A percentile compares a stretch with the other conserved stretches of the same genome.
Evolutionary conservation across 441 rosid genomes (phyloP).

Genomic region (Eruca vesicaria): DNA sequence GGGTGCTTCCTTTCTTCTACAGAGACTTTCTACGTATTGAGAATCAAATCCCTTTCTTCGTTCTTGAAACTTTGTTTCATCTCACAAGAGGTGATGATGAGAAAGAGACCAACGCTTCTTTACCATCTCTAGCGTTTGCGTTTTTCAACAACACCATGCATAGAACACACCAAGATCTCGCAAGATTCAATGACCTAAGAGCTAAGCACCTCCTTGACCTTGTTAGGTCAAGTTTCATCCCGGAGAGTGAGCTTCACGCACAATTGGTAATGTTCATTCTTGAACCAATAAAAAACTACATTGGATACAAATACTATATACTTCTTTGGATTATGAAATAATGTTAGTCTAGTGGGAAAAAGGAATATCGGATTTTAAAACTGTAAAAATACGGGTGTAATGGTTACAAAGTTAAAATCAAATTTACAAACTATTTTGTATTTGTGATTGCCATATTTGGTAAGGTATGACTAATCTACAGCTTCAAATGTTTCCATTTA

Average conservation of each 20-base stretch:
- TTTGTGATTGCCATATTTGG: too few relatives aligned
- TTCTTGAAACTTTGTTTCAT: conserved; percentile 54
- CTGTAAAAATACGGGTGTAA: not conserved
- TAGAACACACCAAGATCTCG: conserved; percentile 40
- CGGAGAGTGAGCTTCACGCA: conserved; percentile 18
- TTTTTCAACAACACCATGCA: conserved; percentile 53
- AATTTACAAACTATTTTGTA: too few relatives aligned
- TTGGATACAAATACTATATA: too few relatives aligned
- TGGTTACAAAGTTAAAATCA: too few relatives aligned
- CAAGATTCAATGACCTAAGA: conserved; percentile 21
- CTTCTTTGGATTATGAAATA: too few relatives aligned
- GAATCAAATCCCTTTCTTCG: conserved; percentile 67
- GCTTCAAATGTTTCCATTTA: too few relatives aligned
- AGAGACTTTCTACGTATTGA: conserved; percentile 67
- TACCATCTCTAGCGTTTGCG: conserved; percentile 41
- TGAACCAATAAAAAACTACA: too few relatives aligned
- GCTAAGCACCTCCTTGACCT: conserved; percentile 69
- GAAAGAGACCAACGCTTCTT: conserved; percentile 29
- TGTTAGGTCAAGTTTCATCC: conserved; percentile 49
- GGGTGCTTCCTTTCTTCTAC: conserved; percentile 66
- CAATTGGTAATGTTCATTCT: not conserved
- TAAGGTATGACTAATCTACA: too few relatives aligned
- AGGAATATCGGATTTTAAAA: not conserved
- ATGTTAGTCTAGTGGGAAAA: not conserved
- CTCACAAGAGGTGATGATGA: conserved; percentile 32